Conservation (phyloP, 1,139 yeast genomes). For the Pichia sp. region DNA sequence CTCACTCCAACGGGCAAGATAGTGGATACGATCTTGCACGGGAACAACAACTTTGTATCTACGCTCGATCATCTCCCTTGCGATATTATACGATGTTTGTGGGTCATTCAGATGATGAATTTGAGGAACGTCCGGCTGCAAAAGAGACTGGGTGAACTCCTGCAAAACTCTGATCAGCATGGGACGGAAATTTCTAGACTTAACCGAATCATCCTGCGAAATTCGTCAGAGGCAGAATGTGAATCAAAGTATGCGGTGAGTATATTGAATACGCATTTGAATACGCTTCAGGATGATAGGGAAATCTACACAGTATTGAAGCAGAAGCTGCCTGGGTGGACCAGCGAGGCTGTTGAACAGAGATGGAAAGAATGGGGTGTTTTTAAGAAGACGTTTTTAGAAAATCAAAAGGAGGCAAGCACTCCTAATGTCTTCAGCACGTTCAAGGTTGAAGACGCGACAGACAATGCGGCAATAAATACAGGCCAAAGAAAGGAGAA, state of each 20-base stretch:
- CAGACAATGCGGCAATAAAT: neutral
- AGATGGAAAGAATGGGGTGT: constrained; percentile 23
- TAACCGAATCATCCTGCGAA: constrained; percentile 14
- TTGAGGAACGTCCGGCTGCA: constrained; percentile 27
- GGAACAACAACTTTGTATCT: constrained; percentile 32
- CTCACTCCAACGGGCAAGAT: neutral
- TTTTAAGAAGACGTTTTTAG: constrained; percentile 19
- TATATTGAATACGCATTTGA: constrained; percentile 23
- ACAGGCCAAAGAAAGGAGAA: neutral
- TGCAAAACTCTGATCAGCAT: neutral
- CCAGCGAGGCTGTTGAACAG: constrained; percentile 20
- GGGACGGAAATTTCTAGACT: neutral
- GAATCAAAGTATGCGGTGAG: constrained; percentile 25
- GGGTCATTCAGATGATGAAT: constrained; percentile 43
- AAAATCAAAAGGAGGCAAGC: constrained; percentile 10
- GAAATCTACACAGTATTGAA: constrained; percentile 4
- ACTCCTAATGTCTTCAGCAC: neutral
- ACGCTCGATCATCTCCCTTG: constrained; percentile 47
- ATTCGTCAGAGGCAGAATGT: constrained; percentile 21
- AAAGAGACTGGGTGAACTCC: constrained; percentile 10
- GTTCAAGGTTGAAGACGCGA: neutral
- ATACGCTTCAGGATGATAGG: constrained; percentile 25
- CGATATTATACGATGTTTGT: constrained; percentile 43
- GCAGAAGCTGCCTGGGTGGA: constrained; percentile 16
- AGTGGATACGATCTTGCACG: constrained; percentile 16